Percentiles rank a stretch among this genome's conserved stretches.
Evolutionary conservation across 2,329 filamentous ascomycete genomes (phyloP).

Genomic region (Aspergillus texensis): DNA sequence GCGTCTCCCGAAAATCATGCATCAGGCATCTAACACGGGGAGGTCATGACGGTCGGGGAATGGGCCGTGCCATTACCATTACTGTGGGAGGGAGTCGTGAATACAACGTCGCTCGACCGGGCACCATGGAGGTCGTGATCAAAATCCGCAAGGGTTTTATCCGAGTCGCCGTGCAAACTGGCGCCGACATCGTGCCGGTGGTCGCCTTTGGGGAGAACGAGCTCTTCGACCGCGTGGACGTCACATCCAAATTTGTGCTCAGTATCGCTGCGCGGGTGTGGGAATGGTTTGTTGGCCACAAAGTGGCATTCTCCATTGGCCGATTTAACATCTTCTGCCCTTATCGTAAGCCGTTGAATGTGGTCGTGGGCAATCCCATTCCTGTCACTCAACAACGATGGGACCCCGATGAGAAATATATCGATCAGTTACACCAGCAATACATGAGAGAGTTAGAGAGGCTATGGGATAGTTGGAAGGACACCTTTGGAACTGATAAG

Average conservation of each 20-base stretch:
- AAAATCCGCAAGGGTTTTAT: conserved; percentile 82
- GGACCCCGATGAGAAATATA: conserved; percentile 67
- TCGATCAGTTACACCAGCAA: conserved; percentile 71
- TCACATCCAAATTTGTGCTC: conserved; percentile 66
- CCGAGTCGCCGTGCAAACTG: conserved; percentile 79
- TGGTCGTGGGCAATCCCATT: conserved; percentile 79
- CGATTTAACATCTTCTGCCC: conserved; percentile 79
- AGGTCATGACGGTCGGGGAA: conserved; percentile 70
- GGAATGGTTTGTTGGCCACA: conserved; percentile 71
- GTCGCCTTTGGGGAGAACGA: conserved; percentile 87
- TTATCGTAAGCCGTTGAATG: conserved; percentile 77
- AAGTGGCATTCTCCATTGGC: conserved; percentile 81
- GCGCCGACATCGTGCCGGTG: conserved; percentile 82
- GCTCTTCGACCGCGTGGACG: conserved; percentile 77
- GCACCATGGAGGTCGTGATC: conserved; percentile 72
- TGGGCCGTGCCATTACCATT: conserved; percentile 85
- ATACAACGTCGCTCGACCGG: conserved; percentile 76
- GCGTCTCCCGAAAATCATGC: conserved; percentile 80
- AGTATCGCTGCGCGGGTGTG: conserved; percentile 57
- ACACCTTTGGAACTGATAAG: conserved; percentile 28
- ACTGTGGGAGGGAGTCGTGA: conserved; percentile 85
- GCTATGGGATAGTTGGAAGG: conserved; percentile 35
- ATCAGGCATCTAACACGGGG: conserved; percentile 76
- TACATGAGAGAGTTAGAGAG: conserved; percentile 61
- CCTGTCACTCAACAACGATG: conserved; percentile 57